phyloP scores from a whole-genome alignment of 1,284 basidiomycete genomes.

The Irpex rosettiformis region DNA sequence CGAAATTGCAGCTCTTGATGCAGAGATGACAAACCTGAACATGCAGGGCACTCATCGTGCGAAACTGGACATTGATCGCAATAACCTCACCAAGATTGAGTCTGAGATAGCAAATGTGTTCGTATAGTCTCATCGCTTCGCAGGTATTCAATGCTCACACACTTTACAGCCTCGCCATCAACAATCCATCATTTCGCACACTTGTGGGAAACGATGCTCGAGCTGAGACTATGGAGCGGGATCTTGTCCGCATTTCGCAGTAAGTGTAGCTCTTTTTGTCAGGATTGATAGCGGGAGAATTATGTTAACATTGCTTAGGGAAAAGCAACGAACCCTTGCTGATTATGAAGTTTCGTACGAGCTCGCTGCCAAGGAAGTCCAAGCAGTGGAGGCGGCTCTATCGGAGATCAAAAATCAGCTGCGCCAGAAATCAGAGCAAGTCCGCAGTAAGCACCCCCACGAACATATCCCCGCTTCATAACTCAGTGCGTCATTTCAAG shows the following conservation, averaged over 20 bases:
- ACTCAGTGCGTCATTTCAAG: slow-evolving; percentile 32
- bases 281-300: slow-evolving; percentile 5
- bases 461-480: neutral
- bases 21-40: slow-evolving; percentile 74
- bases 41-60: slow-evolving; percentile 83
- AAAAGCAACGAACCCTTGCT: slow-evolving; percentile 60
- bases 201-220: slow-evolving; percentile 58
- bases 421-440: slow-evolving; percentile 60
- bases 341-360: slow-evolving; percentile 53
- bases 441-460: slow-evolving; percentile 45
- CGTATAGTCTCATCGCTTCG: slow-evolving; percentile 25
- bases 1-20: slow-evolving; percentile 66
- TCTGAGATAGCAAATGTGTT: slow-evolving; percentile 68
- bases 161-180: slow-evolving; percentile 52
- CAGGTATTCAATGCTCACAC: neutral
- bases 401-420: slow-evolving; percentile 57
- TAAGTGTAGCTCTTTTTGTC: slow-evolving; percentile 32
- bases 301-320: slow-evolving; percentile 36
- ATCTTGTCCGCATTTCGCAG: slow-evolving; percentile 58
- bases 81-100: slow-evolving; percentile 63
- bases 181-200: slow-evolving; percentile 61
- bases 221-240: slow-evolving; percentile 67
- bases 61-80: slow-evolving; percentile 73
- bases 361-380: slow-evolving; percentile 50
- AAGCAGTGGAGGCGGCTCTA: slow-evolving; percentile 60